Evolutionary conservation across 2,329 filamentous ascomycete species (phyloP), one percentile per base, ranked within the genome.

Genomic region (Bertia moriformis): DNA sequence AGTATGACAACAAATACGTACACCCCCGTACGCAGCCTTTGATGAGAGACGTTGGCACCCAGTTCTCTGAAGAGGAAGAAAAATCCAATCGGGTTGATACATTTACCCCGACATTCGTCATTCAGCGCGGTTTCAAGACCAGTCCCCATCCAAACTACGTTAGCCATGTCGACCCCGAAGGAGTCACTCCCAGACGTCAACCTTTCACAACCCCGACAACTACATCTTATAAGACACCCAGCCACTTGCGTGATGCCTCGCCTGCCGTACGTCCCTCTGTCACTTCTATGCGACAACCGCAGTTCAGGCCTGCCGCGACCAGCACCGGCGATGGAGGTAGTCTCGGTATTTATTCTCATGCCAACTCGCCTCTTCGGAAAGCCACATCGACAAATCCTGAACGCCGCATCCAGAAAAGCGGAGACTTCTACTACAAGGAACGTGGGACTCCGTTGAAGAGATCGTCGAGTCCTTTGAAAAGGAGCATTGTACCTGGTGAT

Each of bases 1-100:
- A 98, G 60, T 98, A 98, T 54, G 86, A 96, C 54, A 84, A 77
- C 48, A 98, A 98, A 62, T 95, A 82, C 52, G 91, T 98, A 1
- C 86, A 93, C 51, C 91, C 91, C 2, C 72, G 79, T 10, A 73
- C 93, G n/a, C 83, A 93, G 48, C 83, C 82, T 4, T 66, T 83
- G 4, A 83, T 93, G 46, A 62, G 72, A 40, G 71, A 76, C 74
- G 86, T 89, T 1, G 83, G 76, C 4, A 91, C 83, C 1, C 89
- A 96, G 56, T 79, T 81, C 42, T 75, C 32, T 7, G 32, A 35
- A 13, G 58, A 58, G 5, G 49, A 54, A 4, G 57, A 62, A 22
- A 52, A 56, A 4, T 52, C 59, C 24, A 67, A 67, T 29, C 58
- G 60, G 40, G 62, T 75, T 15, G 56, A 60, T 40, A 40, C 57